Evolutionary conservation across 2,329 filamentous ascomycete species (phyloP).

Genomic region (Lizonia empirigonia): DNA sequence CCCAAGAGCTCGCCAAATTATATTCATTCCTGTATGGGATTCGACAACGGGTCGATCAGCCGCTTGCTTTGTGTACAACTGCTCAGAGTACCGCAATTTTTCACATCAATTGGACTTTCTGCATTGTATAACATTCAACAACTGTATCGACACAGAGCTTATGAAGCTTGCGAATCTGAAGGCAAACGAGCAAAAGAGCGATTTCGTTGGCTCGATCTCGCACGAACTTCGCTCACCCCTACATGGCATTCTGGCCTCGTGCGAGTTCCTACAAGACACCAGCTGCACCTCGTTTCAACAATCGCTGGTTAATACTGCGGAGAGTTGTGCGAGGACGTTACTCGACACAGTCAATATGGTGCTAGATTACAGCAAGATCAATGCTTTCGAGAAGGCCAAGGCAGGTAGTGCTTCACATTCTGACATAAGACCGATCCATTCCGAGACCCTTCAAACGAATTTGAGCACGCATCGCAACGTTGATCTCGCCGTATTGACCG

Average conservation of each 20-base stretch:
- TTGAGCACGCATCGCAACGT: constrained; percentile 45
- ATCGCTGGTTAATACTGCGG: constrained; percentile 54
- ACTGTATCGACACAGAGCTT: constrained; percentile 49
- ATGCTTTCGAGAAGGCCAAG: constrained; percentile 42
- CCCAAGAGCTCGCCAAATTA: constrained; percentile 11
- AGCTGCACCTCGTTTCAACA: constrained; percentile 44
- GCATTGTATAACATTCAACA: constrained; percentile 12
- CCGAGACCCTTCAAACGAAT: constrained; percentile 27
- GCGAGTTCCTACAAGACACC: constrained; percentile 55
- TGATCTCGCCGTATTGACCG: constrained; percentile 54
- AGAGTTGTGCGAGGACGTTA: constrained; percentile 56
- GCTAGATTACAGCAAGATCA: constrained; percentile 29
- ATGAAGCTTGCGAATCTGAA: constrained; percentile 46
- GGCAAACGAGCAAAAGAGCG: constrained; percentile 50
- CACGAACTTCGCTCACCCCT: constrained; percentile 58
- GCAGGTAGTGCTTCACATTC: neutral
- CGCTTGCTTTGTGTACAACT: constrained; percentile 25
- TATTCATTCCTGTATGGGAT: constrained; percentile 37
- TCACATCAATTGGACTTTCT: constrained; percentile 17
- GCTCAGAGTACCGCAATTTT: constrained; percentile 37
- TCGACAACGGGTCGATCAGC: constrained; percentile 22
- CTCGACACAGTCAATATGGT: constrained; percentile 48
- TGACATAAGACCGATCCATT: neutral
- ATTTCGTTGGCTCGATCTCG: constrained; percentile 57
- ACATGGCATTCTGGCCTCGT: constrained; percentile 45